These are phyloP conservation scores for Candida gorgasii DNA, from an alignment of 805 yeast genomes.

Conservation along the genomic window DNA sequence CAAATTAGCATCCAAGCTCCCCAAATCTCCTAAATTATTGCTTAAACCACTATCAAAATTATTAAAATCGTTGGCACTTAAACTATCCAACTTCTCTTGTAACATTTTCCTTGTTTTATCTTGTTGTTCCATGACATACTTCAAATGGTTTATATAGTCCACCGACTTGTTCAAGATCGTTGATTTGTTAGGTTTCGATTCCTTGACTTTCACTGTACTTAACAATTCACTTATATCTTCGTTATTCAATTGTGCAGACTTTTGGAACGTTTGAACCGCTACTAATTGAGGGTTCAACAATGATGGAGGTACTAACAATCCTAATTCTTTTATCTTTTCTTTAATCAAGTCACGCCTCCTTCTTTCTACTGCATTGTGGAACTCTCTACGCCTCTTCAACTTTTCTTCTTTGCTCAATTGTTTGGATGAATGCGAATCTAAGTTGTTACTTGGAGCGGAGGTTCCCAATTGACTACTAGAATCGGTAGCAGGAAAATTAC, in stretches of 20 bases:
- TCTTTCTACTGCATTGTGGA: constrained; percentile 93
- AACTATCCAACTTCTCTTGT: constrained; percentile 19
- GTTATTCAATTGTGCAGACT: constrained; percentile 28
- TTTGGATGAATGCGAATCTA: constrained; percentile 22
- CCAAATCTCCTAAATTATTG: neutral
- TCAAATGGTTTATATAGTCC: constrained; percentile 70
- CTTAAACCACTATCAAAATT: neutral
- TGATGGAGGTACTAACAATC: constrained; percentile 77
- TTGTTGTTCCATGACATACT: constrained; percentile 60
- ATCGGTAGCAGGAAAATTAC: neutral
- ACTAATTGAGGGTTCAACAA: constrained; percentile 50
- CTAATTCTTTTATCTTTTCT: constrained; percentile 82
- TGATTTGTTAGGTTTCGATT: constrained; percentile 80
- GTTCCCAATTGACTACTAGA: constrained; percentile 23
- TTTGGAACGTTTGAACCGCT: constrained; percentile 45
- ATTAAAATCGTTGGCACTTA: neutral
- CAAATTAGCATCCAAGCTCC: too few relatives aligned
- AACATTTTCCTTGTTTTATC: constrained; percentile 47
- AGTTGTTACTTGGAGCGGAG: constrained; percentile 27
- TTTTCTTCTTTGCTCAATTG: constrained; percentile 64
- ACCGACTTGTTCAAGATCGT: constrained; percentile 75
- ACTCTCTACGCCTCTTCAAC: constrained; percentile 75
- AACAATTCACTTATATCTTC: constrained; percentile 37
- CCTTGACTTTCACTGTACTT: constrained; percentile 49
- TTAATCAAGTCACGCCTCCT: constrained; percentile 89